Base-by-base conservation (phyloP, 179 eudicot genomes). In the Patellifolia procumbens region DNA sequence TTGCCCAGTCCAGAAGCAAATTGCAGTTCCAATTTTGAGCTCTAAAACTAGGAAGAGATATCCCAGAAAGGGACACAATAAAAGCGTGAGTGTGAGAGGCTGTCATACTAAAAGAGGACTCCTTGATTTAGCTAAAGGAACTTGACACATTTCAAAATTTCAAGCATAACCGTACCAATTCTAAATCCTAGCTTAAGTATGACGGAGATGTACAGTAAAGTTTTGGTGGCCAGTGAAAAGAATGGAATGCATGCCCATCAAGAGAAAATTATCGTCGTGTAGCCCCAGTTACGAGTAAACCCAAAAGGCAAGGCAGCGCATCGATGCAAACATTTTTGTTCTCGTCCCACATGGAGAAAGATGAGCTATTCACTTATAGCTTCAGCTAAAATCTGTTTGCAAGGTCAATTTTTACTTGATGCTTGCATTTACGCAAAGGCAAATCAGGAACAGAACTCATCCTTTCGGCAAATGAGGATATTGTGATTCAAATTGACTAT, bases 401-500 rank as follows among this genome's bases (percentile, higher is more conserved):
- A 20, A 31, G 60, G 28, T 53, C 62, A 53, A 52, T n/a, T 24
- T n/a, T 0, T 19, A n/a, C 46, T 61, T 45, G 8, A n/a, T 4
- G 34, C 13, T 64, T 58, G 48, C 20, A 75, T 28, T 17, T 66
- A 39, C 28, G 28, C 37, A n/a, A 20, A 20, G 39, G 35, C 60
- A 11, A 16, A 39, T 81, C 64, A 56, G 5, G 19, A 7, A 72
- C 4, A 22, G 60, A 68, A 58, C 74, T 77, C 58, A 74, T 68
- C 72, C 59, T 63, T 69, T 39, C 19, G 69, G 81, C 16, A 20
- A 64, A 68, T 76, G 78, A 58, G 68, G 59, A 53, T 67, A 79
- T 46, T 82, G 84, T 52, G 53, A 22, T 69, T 73, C 87, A 67
- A 75, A 78, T 34, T 77, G 80, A 75, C 68, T 83, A 74, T 76